phyloP scores from a whole-genome alignment of 306 rosid species.

The Spatholobus suberectus region DNA sequence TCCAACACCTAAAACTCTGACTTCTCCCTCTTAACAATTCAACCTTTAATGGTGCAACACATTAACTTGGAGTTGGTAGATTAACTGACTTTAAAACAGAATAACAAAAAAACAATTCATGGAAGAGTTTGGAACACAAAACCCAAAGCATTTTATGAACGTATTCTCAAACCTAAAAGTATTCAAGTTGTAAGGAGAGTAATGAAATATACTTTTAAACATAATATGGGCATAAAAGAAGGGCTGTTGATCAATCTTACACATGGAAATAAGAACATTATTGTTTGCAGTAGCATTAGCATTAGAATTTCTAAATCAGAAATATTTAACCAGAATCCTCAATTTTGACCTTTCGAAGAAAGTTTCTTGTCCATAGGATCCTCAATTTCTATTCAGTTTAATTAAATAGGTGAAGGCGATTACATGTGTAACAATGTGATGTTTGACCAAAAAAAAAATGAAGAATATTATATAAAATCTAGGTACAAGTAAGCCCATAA shows the following conservation, averaged over 20 bases:
- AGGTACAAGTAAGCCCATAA: neutral
- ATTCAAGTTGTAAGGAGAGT: slow-evolving; percentile 4
- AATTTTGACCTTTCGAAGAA: neutral
- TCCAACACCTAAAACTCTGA: neutral
- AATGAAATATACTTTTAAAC: neutral
- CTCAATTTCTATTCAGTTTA: neutral
- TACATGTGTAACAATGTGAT: neutral
- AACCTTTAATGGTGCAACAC: neutral
- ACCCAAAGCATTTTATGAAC: slow-evolving; percentile 27
- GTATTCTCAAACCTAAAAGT: neutral
- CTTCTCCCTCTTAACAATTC: neutral
- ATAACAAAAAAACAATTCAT: neutral
- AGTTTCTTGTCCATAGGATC: neutral
- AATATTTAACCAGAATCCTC: neutral
- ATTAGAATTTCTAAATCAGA: neutral
- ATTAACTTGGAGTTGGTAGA: slow-evolving; percentile 19
- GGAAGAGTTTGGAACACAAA: neutral
- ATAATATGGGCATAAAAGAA: neutral
- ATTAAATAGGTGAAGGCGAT: neutral
- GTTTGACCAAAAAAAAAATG: neutral
- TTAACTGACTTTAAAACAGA: slow-evolving; percentile 1
- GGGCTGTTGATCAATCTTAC: neutral
- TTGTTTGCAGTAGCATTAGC: neutral
- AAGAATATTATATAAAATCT: neutral
- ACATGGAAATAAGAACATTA: neutral